Percentiles rank a stretch among this genome's conserved stretches.
phyloP scores from a whole-genome alignment of 768 basidiomycete genomes.

The Saitozyma podzolica region DNA sequence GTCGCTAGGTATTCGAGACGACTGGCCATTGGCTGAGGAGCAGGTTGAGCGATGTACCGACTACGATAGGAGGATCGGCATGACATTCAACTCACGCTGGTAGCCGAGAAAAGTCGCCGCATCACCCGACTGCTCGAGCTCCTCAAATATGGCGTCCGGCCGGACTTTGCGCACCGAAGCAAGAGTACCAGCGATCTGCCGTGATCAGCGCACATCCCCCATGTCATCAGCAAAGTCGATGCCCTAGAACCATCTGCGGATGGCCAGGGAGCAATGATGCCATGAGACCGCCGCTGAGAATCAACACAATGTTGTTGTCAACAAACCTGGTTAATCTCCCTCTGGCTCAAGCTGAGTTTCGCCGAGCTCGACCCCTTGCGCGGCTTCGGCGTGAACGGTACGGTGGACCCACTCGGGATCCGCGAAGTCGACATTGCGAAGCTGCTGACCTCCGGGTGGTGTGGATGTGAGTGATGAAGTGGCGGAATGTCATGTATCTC shows the following conservation, averaged over 20 bases:
- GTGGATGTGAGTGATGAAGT: no score
- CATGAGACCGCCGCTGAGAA: not conserved
- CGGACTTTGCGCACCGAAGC: constrained; percentile 46
- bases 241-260: not conserved
- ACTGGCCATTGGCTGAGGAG: constrained; percentile 8
- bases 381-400: constrained; percentile 46
- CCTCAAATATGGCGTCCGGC: constrained; percentile 40
- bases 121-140: constrained; percentile 45
- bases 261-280: not conserved
- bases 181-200: constrained; percentile 42
- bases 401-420: constrained; percentile 27
- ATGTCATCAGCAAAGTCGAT: not conserved
- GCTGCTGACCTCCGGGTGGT: no score
- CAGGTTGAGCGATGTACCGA: no score
- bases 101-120: constrained; percentile 6
- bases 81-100: no score
- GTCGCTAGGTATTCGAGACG: not conserved
- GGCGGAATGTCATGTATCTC: no score
- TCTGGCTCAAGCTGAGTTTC: constrained; percentile 22
- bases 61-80: no score
- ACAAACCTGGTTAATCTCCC: constrained; percentile 44
- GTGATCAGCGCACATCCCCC: no score
- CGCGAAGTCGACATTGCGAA: constrained; percentile 12
- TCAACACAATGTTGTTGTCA: constrained; percentile 3
- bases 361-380: constrained; percentile 14